Evolutionary conservation across 805 yeast species (phyloP).

Genomic region (Spathaspora gorwiae): DNA sequence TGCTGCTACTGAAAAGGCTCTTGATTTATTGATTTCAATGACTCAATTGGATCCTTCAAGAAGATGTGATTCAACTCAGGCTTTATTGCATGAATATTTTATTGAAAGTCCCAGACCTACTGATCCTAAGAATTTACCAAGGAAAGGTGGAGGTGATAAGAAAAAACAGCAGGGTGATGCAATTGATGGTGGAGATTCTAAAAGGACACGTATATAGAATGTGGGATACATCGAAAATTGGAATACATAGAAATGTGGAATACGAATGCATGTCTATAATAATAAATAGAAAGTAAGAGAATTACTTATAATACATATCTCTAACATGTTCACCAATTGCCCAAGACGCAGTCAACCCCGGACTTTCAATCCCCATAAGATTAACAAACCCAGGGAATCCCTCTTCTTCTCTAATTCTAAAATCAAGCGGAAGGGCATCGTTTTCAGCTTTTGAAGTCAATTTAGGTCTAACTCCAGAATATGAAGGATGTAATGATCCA

Average conservation of each 20-base stretch:
- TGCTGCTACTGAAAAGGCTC: constrained; percentile 84
- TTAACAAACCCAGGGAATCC: constrained; percentile 78
- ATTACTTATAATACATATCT: constrained; percentile 19
- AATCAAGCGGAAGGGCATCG: constrained; percentile 56
- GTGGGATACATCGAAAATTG: too few relatives aligned
- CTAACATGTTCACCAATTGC: constrained; percentile 76
- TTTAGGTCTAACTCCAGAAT: constrained; percentile 84
- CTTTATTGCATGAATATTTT: constrained; percentile 65
- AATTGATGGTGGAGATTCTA: constrained; percentile 2
- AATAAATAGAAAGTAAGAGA: too few relatives aligned
- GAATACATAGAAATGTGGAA: not conserved
- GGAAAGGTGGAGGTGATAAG: constrained; percentile 14
- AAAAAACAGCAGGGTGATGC: constrained; percentile 11
- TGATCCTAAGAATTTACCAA: constrained; percentile 60
- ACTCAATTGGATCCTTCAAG: constrained; percentile 73
- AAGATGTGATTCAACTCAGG: constrained; percentile 60
- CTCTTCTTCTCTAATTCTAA: constrained; percentile 63
- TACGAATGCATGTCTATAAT: not conserved
- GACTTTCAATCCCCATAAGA: constrained; percentile 81
- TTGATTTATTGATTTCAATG: constrained; percentile 70
- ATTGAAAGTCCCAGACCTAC: constrained; percentile 73
- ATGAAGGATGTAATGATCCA: constrained; percentile 56
- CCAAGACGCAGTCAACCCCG: constrained; percentile 80
- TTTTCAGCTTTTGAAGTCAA: constrained; percentile 41
- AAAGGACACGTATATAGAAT: constrained; percentile 12